Conservation (phyloP, 2,329 filamentous ascomycete genomes). For the Exophiala bonariae region DNA sequence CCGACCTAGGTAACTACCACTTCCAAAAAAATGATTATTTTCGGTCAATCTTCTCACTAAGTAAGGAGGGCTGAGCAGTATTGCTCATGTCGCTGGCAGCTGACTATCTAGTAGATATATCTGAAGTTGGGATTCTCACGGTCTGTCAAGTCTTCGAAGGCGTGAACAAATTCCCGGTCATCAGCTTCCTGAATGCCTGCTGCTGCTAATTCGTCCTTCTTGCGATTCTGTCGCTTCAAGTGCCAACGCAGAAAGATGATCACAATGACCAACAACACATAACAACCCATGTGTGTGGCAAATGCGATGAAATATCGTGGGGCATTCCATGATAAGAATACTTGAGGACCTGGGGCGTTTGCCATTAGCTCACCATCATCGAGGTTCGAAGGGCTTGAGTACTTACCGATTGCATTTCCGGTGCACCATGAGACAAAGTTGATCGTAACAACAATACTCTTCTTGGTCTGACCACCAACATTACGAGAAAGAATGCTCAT, state of each 20-base stretch:
- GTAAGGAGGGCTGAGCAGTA: too few relatives aligned
- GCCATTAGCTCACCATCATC: not conserved
- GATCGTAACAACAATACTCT: constrained; percentile 64
- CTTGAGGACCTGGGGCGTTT: constrained; percentile 55
- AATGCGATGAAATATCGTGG: constrained; percentile 71
- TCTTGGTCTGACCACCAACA: constrained; percentile 73
- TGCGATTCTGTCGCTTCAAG: constrained; percentile 58
- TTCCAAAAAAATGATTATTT: too few relatives aligned
- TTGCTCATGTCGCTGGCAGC: too few relatives aligned
- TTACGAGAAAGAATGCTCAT: constrained; percentile 70
- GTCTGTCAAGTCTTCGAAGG: constrained; percentile 68
- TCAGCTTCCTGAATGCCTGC: constrained; percentile 12
- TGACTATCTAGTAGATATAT: constrained; percentile 51
- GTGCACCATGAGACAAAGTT: constrained; percentile 71
- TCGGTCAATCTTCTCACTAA: too few relatives aligned
- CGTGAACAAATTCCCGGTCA: constrained; percentile 31
- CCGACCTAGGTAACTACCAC: too few relatives aligned
- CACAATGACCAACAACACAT: constrained; percentile 59
- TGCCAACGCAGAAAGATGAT: constrained; percentile 61
- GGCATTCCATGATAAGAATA: constrained; percentile 60
- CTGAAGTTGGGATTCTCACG: constrained; percentile 67
- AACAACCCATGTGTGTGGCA: constrained; percentile 68
- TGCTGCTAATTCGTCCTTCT: constrained; percentile 49
- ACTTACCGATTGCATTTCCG: constrained; percentile 59
- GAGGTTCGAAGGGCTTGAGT: not conserved